Evolutionary conservation across 257 asterid species (phyloP).

Genomic region (Thymus mandschuricus): DNA sequence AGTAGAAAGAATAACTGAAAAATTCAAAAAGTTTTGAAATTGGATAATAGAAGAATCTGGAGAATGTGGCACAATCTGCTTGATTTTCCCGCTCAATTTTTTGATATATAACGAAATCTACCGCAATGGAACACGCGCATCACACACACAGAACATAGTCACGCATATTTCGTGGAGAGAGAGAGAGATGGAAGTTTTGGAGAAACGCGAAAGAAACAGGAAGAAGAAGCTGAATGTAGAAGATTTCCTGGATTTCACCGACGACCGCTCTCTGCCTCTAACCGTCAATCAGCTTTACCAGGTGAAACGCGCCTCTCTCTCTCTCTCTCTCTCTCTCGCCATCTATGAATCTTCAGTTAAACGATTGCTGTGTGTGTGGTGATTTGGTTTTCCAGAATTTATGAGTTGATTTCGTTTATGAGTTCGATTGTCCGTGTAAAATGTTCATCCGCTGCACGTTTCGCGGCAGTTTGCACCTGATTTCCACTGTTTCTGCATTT

Average conservation of each 20-base stretch:
- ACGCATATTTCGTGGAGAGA: background rate
- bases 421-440: constrained; percentile 1
- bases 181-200: constrained; percentile 27
- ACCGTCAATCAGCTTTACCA: constrained; percentile 29
- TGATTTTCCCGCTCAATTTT: background rate
- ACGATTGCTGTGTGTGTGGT: background rate
- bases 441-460: background rate
- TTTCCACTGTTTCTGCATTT: background rate
- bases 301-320: constrained; percentile 26
- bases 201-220: constrained; percentile 19
- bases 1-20: background rate
- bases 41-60: background rate
- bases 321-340: background rate
- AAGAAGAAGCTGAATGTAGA: constrained; percentile 39
- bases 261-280: constrained; percentile 35
- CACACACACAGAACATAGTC: background rate
- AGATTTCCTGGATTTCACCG: constrained; percentile 40
- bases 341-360: background rate
- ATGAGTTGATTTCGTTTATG: background rate
- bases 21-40: too few species aligned
- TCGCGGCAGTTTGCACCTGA: background rate
- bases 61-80: background rate
- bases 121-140: background rate
- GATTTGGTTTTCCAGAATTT: background rate
- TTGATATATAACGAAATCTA: background rate